Evolutionary conservation across 2,329 filamentous ascomycete species (phyloP).

Genomic region (Penicillium oxalicum): DNA sequence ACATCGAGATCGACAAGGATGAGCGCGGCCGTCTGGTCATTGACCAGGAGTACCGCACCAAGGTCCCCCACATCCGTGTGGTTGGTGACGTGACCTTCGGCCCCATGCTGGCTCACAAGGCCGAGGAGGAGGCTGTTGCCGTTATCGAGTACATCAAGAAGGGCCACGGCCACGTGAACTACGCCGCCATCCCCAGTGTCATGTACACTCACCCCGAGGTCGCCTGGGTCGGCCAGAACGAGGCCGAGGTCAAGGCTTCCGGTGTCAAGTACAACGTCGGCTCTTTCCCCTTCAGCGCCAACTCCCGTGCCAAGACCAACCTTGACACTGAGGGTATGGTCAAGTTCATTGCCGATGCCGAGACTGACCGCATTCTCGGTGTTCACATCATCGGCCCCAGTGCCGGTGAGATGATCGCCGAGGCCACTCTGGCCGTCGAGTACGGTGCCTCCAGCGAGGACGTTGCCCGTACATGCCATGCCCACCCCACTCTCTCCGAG

Average conservation of each 20-base stretch:
- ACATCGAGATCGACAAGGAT: conserved; percentile 67
- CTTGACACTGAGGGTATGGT: conserved; percentile 91
- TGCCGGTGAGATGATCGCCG: conserved; percentile 98
- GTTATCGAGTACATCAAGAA: conserved; percentile 97
- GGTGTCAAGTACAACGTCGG: conserved; percentile 90
- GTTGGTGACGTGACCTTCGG: conserved; percentile 96
- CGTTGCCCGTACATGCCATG: conserved; percentile 89
- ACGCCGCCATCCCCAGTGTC: conserved; percentile 92
- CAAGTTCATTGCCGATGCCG: conserved; percentile 92
- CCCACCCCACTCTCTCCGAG: conserved; percentile 91
- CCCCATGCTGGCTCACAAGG: conserved; percentile 98
- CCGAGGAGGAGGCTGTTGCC: conserved; percentile 94
- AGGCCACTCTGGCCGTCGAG: conserved; percentile 89
- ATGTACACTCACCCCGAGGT: conserved; percentile 99
- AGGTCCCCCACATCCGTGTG: conserved; percentile 92
- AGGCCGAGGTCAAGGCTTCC: conserved; percentile 86
- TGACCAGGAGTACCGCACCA: conserved; percentile 98
- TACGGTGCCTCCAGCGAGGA: conserved; percentile 95
- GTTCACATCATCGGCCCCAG: conserved; percentile 95
- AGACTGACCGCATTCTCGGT: conserved; percentile 92
- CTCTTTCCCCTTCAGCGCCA: conserved; percentile 94
- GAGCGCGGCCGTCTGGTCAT: conserved; percentile 93
- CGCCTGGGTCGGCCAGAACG: conserved; percentile 96
- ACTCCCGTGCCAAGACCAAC: conserved; percentile 98
- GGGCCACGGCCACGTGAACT: conserved; percentile 97